Percentiles rank a stretch among this genome's conserved stretches.
Evolutionary conservation across 2,329 filamentous ascomycete genomes (phyloP).

Genomic region (Penicillium hordei): DNA sequence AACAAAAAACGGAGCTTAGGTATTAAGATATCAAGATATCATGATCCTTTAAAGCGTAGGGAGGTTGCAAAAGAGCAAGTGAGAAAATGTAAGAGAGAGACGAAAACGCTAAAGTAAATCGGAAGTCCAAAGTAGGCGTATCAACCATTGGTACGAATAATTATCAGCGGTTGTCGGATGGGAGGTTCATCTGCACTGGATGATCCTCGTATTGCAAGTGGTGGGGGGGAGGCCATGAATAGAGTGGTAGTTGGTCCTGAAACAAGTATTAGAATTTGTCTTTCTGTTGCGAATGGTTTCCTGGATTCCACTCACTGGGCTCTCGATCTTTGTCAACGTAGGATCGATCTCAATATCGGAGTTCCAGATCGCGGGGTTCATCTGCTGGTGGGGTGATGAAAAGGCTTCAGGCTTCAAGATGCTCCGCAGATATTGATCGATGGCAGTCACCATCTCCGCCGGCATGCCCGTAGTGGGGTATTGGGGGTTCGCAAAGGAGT

Average conservation of each 20-base stretch:
- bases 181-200: not conserved
- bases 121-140: not conserved
- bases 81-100: not conserved
- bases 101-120: not conserved
- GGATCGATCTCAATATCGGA: conserved; percentile 8
- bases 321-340: conserved; percentile 1
- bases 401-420: conserved; percentile 7
- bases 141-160: not conserved
- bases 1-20: not conserved
- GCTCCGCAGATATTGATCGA: conserved; percentile 10
- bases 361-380: not conserved
- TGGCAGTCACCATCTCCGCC: conserved; percentile 7
- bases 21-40: not conserved
- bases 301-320: not conserved
- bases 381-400: not conserved
- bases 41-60: not conserved
- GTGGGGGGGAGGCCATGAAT: not conserved
- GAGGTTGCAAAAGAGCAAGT: no score
- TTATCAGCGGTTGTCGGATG: not conserved
- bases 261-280: not conserved
- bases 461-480: conserved; percentile 4
- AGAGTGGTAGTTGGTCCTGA: conserved; percentile 1
- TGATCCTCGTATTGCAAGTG: not conserved
- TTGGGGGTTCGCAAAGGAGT: not conserved
- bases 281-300: not conserved